These are phyloP conservation scores for Colletotrichum cuscutae DNA, from an alignment of 2,329 filamentous ascomycete species.

Conservation along the genomic window DNA sequence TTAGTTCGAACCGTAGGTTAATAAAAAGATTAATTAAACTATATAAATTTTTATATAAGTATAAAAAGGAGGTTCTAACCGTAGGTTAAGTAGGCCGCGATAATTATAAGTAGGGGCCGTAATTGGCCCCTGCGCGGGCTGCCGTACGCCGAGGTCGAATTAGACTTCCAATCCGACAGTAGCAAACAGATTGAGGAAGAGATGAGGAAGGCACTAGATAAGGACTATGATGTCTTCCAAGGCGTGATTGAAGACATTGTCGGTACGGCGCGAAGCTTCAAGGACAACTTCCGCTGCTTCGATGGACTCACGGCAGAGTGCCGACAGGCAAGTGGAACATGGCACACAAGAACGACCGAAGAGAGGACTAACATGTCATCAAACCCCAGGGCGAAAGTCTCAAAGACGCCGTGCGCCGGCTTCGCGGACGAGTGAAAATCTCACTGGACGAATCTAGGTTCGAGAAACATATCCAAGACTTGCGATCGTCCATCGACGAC, in stretches of 20 bases:
- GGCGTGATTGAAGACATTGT: neutral
- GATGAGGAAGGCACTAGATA: neutral
- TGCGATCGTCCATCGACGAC: neutral
- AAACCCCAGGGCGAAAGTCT: neutral
- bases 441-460: neutral
- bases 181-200: neutral
- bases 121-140: too few relatives aligned
- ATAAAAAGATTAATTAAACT: too few relatives aligned
- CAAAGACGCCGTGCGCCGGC: neutral
- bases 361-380: neutral
- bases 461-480: neutral
- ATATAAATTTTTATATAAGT: too few relatives aligned
- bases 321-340: neutral
- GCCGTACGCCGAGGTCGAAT: too few relatives aligned
- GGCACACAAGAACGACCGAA: fast-evolving
- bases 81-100: too few relatives aligned
- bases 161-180: too few relatives aligned
- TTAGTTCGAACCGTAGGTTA: too few relatives aligned
- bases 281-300: neutral
- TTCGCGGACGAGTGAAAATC: slow-evolving; percentile 1
- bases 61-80: too few relatives aligned
- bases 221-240: neutral
- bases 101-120: too few relatives aligned
- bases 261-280: neutral
- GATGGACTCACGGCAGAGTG: neutral